Evolutionary conservation across 345 rosid genomes (phyloP).

Genomic region (Geranium brycei): DNA sequence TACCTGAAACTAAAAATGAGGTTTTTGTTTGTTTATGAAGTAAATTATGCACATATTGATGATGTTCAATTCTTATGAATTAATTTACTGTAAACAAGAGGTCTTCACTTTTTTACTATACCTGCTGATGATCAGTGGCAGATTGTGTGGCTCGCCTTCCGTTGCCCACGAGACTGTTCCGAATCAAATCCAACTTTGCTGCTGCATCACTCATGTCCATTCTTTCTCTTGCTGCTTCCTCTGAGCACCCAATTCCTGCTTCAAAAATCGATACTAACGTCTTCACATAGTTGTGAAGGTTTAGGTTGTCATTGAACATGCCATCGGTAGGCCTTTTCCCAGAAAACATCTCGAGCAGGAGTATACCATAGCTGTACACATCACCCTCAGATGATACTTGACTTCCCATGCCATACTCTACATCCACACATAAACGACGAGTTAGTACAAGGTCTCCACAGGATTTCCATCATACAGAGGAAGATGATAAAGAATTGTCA

Average conservation of each 20-base stretch:
- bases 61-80: no score
- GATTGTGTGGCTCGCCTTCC: no score
- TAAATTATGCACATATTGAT: no score
- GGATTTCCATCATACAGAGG: no score
- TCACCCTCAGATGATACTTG: conserved; percentile 13
- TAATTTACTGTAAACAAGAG: no score
- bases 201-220: not conserved
- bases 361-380: conserved; percentile 22
- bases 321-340: conserved; percentile 17
- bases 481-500: conserved; percentile 1
- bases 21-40: no score
- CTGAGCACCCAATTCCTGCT: conserved; percentile 17
- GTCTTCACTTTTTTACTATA: no score
- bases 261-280: not conserved
- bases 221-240: conserved; percentile 3
- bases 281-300: conserved; percentile 11
- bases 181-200: not conserved
- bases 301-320: conserved; percentile 12
- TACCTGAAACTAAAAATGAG: no score
- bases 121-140: no score
- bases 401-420: conserved; percentile 26
- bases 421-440: not conserved
- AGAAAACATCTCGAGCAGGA: conserved; percentile 20
- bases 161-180: not conserved
- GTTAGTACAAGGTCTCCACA: no score